Conservation (phyloP, 108 stramenopile genomes). For the Parietichytrium sp. region DNA sequence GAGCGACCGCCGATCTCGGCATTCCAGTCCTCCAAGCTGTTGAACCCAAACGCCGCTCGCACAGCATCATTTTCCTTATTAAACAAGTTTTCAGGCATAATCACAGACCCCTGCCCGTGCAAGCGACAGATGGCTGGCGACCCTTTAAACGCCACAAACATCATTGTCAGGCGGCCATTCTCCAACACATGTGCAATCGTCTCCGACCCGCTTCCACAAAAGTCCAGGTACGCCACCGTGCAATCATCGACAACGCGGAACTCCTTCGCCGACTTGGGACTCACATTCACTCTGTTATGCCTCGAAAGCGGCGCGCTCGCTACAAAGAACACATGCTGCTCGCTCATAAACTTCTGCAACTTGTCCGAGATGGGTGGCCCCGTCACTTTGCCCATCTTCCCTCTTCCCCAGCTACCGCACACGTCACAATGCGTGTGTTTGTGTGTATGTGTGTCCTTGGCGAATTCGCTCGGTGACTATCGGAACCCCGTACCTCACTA, state of each 20-base stretch:
- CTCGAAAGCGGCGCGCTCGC: slow-evolving; percentile 52
- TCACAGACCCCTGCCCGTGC: slow-evolving; percentile 42
- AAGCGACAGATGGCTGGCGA: slow-evolving; percentile 55
- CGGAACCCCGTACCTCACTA: too few species aligned
- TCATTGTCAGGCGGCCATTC: slow-evolving; percentile 54
- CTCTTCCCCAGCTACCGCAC: too few species aligned
- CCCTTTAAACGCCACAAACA: slow-evolving; percentile 57
- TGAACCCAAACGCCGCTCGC: background rate
- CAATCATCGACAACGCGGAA: slow-evolving; percentile 48
- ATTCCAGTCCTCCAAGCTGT: background rate
- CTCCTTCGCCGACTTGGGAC: slow-evolving; percentile 53
- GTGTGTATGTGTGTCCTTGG: too few species aligned
- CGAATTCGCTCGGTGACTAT: too few species aligned
- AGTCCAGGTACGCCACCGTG: slow-evolving; percentile 51
- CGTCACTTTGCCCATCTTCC: background rate
- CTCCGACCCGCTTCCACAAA: slow-evolving; percentile 55
- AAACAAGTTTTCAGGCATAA: background rate
- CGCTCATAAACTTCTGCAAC: background rate
- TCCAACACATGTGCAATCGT: slow-evolving; percentile 55
- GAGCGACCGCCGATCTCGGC: background rate
- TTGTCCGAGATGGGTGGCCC: background rate
- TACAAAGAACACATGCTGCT: slow-evolving; percentile 61
- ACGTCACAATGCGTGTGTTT: too few species aligned
- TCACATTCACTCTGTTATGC: slow-evolving; percentile 50
- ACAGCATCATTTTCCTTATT: background rate